Evolutionary conservation across 176 grass and related monocot species (phyloP), one percentile per base, ranked within the genome.

Genomic region (Metroxylon sagu): DNA sequence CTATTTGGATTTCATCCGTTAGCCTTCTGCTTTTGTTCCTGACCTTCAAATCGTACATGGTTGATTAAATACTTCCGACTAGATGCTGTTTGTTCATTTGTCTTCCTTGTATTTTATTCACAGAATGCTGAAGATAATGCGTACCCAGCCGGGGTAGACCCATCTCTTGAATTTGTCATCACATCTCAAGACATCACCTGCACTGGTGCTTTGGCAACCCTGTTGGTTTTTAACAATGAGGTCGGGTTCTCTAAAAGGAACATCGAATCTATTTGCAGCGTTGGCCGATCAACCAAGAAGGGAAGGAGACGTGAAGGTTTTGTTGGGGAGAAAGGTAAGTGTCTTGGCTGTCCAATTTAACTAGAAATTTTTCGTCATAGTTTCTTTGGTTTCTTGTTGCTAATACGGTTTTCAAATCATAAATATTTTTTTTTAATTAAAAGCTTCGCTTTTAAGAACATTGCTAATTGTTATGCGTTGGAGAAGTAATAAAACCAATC

Each of bases 61-160:
- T 23, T 23, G 21, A 23, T 23, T 23, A 23, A 23, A 23, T 23
- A 23, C 21, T 23, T 23, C 21, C 21, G 21, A 23, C 21, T 23
- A 23, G 21, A 23, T 61, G 18, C 16, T 4, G 29, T 39, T 1
- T n/a, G 1, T 57, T 57, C n/a, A 16, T 60, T 4, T 6, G 4
- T 29, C 12, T 2, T 35, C 29, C 49, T 50, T 8, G 7, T 27
- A 8, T 74, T 2, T 27, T 52, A 28, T 14, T 50, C 25, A 28
- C 16, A 90, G 82, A 90, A 90, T 4, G 87, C 87, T 52, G 87
- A 90, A 53, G 87, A 90, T 53, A 90, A 90, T 23, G 62, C 79
- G 68, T 90, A 90, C 59, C 75, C 62, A 19, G 58, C 54, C 49
- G 82, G 53, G 49, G 75, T 85, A 25, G 54, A 25, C 48, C 82